Base-by-base conservation (phyloP, 768 basidiomycete genomes). In the Tubosaeta brunneosetosa region DNA sequence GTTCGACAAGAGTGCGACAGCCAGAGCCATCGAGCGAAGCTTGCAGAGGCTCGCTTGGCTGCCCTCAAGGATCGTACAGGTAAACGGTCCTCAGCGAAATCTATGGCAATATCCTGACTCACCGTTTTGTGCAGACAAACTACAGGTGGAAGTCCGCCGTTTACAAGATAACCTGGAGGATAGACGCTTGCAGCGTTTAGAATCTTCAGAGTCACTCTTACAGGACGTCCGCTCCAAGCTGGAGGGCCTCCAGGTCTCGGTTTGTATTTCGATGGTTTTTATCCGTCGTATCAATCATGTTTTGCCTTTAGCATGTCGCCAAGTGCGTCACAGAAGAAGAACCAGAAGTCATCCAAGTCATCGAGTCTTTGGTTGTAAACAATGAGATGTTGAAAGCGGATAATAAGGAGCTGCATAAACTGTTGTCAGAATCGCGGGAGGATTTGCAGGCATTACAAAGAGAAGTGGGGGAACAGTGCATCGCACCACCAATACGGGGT, bases 361-460 rank as follows among this genome's bases (percentile, higher is more conserved):
- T 97, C 13, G 91, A 92, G 65, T 83, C 85, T n/a, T 75, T 95
- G 29, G 91, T 94, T 8, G 81, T 84, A 32, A 89, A 91, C 61
- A 95, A 93, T 60, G 89, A 94, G 58, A 76, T 77, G 25, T 71
- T 94, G 48, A 90, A 89, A 67, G 83, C 81, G 17, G 91, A 92
- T 61, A 91, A 89, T 53, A 77, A 80, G 7, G 91, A 95, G 62
- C 70, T 95, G 44, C 86, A 88, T 52, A 79, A 78, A 44, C 68
- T 93, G 9, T 73, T 97, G 7, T 69, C 79, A 2, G 88, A 91
- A 46, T 78, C 88, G 1, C 79, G 91, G 26, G 91, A 94, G 62
- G 89, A 94, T 55, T 66, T 85, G 5, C 81, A 84, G 50, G 65
- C 71, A 1, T 63, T 91, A 41, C 84, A 85, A 48, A 84, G 84